Base-by-base conservation (phyloP, 805 yeast species). In the Yamadazyma sp. region DNA sequence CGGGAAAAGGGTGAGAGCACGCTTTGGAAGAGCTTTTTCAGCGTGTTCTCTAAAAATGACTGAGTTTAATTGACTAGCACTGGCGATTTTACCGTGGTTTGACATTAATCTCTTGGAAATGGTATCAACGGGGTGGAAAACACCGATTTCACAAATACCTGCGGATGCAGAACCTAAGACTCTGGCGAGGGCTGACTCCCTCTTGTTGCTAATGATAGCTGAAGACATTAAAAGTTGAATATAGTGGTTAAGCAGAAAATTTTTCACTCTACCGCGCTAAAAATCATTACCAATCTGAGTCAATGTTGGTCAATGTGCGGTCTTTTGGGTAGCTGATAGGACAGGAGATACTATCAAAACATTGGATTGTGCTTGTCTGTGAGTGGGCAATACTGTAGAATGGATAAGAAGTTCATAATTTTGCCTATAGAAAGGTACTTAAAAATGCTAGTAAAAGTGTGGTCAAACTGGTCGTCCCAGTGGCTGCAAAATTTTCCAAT, bases 41-140 rank as follows among this genome's bases (percentile, higher is more conserved):
- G 95, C 95, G 53, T 82, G 80, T 40, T 84, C 84, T 57, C 82
- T 80, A 75, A 93, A 93, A 44, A 93, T 84, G 38, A 93, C 97
- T 34, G 74, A 54, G 73, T 93, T 93, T 51, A 93, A 75, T 61
- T 86, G 85, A 23, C 77, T 44, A 10, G 75, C 54, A 26, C 78
- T 71, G 27, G 84, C 60, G 48, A 91, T 78, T 58, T 70, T 81
- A 36, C 86, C 78, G 49, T 77, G 81, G 67, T 85, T 85, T 23
- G 88, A 79, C 95, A 85, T 85, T 60, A 85, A 75, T 73, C 99
- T 84, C 73, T 93, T 93, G 49, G 99, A 89, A 57, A 89, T 84
- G 35, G 99, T 93, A 68, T 93, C 99, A 24, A 93, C 96, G 14
- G 99, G 99, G 67, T 93, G 99, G 80, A 93, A 93, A 27, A 93